phyloP scores from a whole-genome alignment of 495 filamentous ascomycete genomes.

The Daldinia caldariorum region DNA sequence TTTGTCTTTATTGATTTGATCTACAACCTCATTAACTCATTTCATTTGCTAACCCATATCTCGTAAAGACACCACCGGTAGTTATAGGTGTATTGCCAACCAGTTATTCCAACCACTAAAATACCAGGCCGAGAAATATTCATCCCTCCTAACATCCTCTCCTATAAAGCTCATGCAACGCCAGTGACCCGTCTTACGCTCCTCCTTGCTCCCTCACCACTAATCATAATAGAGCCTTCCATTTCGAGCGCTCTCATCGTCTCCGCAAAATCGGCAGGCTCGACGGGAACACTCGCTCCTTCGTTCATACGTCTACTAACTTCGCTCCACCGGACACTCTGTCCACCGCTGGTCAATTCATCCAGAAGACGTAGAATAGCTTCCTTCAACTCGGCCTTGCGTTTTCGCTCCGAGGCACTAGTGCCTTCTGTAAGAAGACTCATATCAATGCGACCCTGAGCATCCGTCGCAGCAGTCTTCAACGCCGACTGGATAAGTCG shows the following conservation, averaged over 20 bases:
- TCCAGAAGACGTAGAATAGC: slow-evolving; percentile 79
- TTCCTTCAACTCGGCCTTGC: slow-evolving; percentile 84
- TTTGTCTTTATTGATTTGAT: slow-evolving; percentile 26
- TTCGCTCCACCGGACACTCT: slow-evolving; percentile 78
- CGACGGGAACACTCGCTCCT: slow-evolving; percentile 75
- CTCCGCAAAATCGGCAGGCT: slow-evolving; percentile 81
- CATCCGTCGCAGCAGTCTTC: slow-evolving; percentile 94
- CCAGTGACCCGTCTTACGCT: slow-evolving; percentile 78
- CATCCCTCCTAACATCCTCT: slow-evolving; percentile 7
- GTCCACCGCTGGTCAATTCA: slow-evolving; percentile 75
- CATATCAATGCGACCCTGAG: slow-evolving; percentile 97
- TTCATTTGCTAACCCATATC: slow-evolving; percentile 33
- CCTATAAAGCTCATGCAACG: slow-evolving; percentile 45
- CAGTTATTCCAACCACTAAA: slow-evolving; percentile 11
- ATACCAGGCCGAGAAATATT: slow-evolving; percentile 9
- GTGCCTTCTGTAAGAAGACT: slow-evolving; percentile 91
- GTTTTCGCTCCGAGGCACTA: slow-evolving; percentile 79
- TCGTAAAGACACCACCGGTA: slow-evolving; percentile 30
- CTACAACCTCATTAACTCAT: slow-evolving; percentile 34
- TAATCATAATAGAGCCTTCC: slow-evolving; percentile 83
- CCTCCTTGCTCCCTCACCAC: slow-evolving; percentile 85
- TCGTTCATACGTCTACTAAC: slow-evolving; percentile 78
- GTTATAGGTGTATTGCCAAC: slow-evolving; percentile 11
- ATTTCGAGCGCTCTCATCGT: slow-evolving; percentile 80
- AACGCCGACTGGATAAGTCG: slow-evolving; percentile 93